Conservation (phyloP, 1,284 basidiomycete species). For the Xerocomus nothofagi region DNA sequence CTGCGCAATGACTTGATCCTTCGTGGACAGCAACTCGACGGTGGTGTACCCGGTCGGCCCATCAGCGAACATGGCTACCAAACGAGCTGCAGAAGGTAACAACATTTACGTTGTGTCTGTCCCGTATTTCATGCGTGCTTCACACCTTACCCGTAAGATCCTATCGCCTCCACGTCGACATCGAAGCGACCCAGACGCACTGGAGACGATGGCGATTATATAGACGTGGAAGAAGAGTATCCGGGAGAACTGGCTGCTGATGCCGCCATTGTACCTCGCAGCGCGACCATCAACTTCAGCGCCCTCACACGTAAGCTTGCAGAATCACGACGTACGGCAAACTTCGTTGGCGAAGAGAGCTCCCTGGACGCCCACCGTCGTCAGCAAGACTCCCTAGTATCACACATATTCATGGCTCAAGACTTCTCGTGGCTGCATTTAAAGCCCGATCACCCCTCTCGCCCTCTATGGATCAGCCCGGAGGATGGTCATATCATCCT, state of each 20-base stretch:
- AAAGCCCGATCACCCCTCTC: conserved; percentile 85
- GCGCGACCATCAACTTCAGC: conserved; percentile 79
- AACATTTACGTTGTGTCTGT: neutral
- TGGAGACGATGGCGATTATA: conserved; percentile 52
- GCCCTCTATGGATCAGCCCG: conserved; percentile 94
- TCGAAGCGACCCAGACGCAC: conserved; percentile 53
- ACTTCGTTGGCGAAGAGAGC: conserved; percentile 40
- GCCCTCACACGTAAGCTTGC: conserved; percentile 76
- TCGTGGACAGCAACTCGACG: neutral
- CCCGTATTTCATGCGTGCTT: neutral
- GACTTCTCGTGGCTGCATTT: conserved; percentile 86
- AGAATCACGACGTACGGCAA: conserved; percentile 50
- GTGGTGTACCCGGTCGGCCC: neutral
- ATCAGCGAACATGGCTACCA: conserved; percentile 25
- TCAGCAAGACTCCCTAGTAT: conserved; percentile 71
- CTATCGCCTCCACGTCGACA: conserved; percentile 31
- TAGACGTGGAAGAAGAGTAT: conserved; percentile 57
- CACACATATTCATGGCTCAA: conserved; percentile 76
- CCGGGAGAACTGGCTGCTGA: conserved; percentile 50
- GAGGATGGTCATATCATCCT: conserved; percentile 93
- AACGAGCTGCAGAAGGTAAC: conserved; percentile 32
- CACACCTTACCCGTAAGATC: conserved; percentile 17
- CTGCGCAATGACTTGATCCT: conserved; percentile 6
- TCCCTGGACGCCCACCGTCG: conserved; percentile 60
- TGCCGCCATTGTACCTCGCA: conserved; percentile 57